These are phyloP conservation scores for Ganoderma lucidum DNA, from an alignment of 1,284 basidiomycete genomes.

Conservation along the genomic window DNA sequence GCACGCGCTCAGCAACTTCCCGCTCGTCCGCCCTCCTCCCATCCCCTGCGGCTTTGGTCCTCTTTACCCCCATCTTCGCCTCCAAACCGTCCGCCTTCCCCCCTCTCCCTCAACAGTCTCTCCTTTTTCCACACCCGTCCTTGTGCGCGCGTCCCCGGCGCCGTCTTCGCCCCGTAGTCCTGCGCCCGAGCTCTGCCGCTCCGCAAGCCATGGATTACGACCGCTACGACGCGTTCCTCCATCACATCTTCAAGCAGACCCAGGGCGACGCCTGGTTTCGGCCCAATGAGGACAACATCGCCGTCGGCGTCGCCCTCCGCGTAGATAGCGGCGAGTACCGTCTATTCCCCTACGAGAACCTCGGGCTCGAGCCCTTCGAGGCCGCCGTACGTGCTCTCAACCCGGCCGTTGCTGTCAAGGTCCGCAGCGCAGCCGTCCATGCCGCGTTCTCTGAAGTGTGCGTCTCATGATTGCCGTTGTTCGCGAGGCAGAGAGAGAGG, in stretches of 20 bases:
- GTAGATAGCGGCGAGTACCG: constrained; percentile 66
- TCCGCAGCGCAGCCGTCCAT: constrained; percentile 80
- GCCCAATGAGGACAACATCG: constrained; percentile 56
- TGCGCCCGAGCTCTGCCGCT: constrained; percentile 15
- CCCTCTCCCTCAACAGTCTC: constrained; percentile 16
- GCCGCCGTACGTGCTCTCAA: constrained; percentile 77
- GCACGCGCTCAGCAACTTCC: constrained; percentile 13
- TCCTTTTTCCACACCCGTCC: constrained; percentile 2
- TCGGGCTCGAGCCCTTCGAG: constrained; percentile 74
- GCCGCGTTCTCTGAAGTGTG: constrained; percentile 79
- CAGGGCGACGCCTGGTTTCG: constrained; percentile 68
- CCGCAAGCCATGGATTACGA: constrained; percentile 51
- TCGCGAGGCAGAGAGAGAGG: constrained; percentile 8
- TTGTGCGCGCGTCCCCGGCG: constrained; percentile 8
- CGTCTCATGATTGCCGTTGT: constrained; percentile 41
- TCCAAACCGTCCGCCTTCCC: constrained; percentile 14
- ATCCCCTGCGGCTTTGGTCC: constrained; percentile 24
- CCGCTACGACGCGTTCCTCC: constrained; percentile 58
- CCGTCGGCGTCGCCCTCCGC: constrained; percentile 72
- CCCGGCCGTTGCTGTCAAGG: constrained; percentile 83
- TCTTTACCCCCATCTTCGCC: constrained; percentile 25
- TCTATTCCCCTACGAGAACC: constrained; percentile 78
- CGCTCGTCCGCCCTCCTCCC: constrained; percentile 24
- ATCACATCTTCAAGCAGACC: constrained; percentile 65
- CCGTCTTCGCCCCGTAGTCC: constrained; percentile 22